phyloP scores from a whole-genome alignment of 768 basidiomycete species.

The Scleroderma bovista region DNA sequence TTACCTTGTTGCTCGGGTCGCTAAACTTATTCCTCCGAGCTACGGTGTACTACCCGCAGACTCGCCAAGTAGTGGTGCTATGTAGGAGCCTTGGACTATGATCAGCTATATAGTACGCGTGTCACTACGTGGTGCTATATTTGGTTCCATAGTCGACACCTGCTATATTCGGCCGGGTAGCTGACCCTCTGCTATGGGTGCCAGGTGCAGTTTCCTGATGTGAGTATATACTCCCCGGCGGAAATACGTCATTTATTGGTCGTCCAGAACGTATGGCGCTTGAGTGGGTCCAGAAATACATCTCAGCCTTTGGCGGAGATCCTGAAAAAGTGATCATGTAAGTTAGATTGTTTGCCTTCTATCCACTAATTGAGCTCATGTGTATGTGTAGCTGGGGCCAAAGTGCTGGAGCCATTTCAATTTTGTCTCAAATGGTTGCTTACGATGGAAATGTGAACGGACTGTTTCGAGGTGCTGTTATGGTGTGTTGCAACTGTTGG shows the following conservation, averaged over 20 bases:
- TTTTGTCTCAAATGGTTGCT: conserved; percentile 11
- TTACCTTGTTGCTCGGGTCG: too few relatives aligned
- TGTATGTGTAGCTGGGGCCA: conserved; percentile 12
- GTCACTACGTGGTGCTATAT: too few relatives aligned
- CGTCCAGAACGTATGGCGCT: conserved; percentile 30
- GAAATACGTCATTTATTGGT: neutral
- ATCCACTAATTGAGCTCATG: neutral
- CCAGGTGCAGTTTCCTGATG: too few relatives aligned
- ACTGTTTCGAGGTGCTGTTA: conserved; percentile 13
- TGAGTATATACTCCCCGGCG: conserved; percentile 1
- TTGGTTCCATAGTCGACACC: too few relatives aligned
- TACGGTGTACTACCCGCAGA: too few relatives aligned
- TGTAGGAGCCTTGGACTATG: too few relatives aligned
- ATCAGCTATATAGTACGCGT: too few relatives aligned
- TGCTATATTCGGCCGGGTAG: too few relatives aligned
- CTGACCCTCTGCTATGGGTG: too few relatives aligned
- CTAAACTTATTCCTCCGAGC: too few relatives aligned
- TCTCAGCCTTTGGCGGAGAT: conserved; percentile 37
- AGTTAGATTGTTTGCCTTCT: neutral
- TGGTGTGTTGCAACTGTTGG: conserved; percentile 2
- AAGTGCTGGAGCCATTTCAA: conserved; percentile 12
- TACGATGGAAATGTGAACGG: conserved; percentile 11
- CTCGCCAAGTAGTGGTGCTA: too few relatives aligned
- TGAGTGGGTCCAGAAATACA: conserved; percentile 40
- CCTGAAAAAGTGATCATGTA: conserved; percentile 26